Percentiles rank a stretch among this genome's conserved stretches.
Evolutionary conservation across 2,329 filamentous ascomycete species (phyloP).

Genomic region (Aspergillus fijiensis): DNA sequence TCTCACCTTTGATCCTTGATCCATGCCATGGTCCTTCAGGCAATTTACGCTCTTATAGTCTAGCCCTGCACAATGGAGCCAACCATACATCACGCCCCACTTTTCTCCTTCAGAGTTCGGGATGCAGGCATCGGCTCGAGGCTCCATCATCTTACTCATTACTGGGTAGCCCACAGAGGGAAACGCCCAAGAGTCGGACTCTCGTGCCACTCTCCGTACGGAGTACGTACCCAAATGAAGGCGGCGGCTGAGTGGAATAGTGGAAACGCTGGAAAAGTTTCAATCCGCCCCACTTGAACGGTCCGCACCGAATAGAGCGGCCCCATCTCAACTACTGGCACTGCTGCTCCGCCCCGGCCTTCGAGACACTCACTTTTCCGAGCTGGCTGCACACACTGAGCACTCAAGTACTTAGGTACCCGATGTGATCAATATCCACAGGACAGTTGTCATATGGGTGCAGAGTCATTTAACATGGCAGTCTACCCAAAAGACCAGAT

Average conservation of each 20-base stretch:
- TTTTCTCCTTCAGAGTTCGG: not conserved
- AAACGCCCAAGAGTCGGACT: not conserved
- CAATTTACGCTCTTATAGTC: constrained; percentile 3
- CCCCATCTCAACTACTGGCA: constrained; percentile 14
- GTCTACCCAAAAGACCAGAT: too few relatives aligned
- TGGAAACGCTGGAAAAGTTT: constrained; percentile 6
- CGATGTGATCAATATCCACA: not conserved
- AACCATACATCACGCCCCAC: not conserved
- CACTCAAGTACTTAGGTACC: too few relatives aligned
- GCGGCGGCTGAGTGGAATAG: not conserved
- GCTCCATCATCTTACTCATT: not conserved
- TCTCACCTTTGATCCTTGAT: constrained; percentile 2
- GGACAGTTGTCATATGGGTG: not conserved
- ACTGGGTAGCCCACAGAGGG: too few relatives aligned
- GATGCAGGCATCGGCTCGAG: not conserved
- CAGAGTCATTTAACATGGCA: not conserved
- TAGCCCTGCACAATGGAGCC: not conserved
- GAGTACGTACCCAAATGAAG: not conserved
- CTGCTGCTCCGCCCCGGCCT: not conserved
- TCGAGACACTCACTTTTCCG: not conserved
- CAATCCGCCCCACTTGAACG: constrained; percentile 13
- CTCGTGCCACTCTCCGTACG: not conserved
- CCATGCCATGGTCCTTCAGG: constrained; percentile 1
- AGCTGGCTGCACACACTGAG: not conserved
- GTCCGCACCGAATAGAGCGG: constrained; percentile 21